Base-by-base conservation (phyloP, 257 asterid species). In the Linaria vulgaris region DNA sequence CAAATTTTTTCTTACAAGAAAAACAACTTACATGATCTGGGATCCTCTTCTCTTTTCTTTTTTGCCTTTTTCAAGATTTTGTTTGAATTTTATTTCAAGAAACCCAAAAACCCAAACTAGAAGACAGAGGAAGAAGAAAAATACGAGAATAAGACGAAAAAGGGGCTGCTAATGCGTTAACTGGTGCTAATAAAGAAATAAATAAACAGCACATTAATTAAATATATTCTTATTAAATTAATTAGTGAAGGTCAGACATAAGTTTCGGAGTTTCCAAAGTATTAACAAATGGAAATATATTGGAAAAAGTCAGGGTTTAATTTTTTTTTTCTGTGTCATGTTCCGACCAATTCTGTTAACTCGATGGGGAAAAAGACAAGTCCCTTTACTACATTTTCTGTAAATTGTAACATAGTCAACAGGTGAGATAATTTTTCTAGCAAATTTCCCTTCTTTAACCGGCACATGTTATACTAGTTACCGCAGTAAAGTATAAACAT, bases 21-120 rank as follows among this genome's bases (percentile, higher is more conserved):
- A 64, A 49, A 50, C 30, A 2, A 67, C 85, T 78, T 72, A 82
- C 85, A 78, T 75, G 88, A 80, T 84, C 79, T 69, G 77, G 70
- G 71, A 59, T 73, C 62, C 60, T 45, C 68, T 74, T 71, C 62
- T 15, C 65, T 25, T 65, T 10, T 15, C 65, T 25, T 65, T 10
- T 43, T 61, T 66, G 20, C 27, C 46, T 31, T 54, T 60, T 58
- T 58, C 79, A 41, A 50, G 69, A 61, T 31, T 47, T 64, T 61
- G 20, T 45, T 46, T 43, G 56, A 61, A 67, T 68, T 43, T 43
- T 59, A 61, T 69, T 68, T 43, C 53, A 66, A 71, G 61, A 74
- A 74, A 73, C 65, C n/a, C 54, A 70, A 58, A 72, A 62, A 47
- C 44, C 74, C 67, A 34, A 68, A 54, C 60, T 16, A 67, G n/a